Conservation (phyloP, 352 stramenopile genomes). For the Phytophthora macrochlamydospora region DNA sequence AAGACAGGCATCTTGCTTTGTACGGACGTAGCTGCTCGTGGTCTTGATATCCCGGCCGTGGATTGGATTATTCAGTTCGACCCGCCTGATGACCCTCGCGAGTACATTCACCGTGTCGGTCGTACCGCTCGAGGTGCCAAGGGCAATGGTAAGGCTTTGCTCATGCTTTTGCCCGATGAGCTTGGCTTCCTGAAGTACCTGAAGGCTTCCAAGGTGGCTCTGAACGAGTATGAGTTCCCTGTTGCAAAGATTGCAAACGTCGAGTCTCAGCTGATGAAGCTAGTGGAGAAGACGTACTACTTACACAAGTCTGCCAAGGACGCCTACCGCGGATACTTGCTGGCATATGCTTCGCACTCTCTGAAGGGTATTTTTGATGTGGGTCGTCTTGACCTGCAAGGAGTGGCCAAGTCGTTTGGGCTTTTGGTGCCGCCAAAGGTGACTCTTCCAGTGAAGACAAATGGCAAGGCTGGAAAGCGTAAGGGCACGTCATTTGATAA, state of each 20-base stretch:
- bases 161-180: slow-evolving; percentile 98
- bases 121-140: slow-evolving; percentile 88
- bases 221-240: slow-evolving; percentile 99
- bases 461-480: slow-evolving; percentile 76
- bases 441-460: slow-evolving; percentile 93
- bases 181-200: slow-evolving; percentile 98
- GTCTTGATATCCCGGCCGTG: slow-evolving; percentile 97
- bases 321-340: slow-evolving; percentile 97
- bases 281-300: slow-evolving; percentile 99
- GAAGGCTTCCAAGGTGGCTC: slow-evolving; percentile 96
- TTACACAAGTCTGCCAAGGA: slow-evolving; percentile 97
- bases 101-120: slow-evolving; percentile 97
- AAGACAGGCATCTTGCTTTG: slow-evolving; percentile 97
- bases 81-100: slow-evolving; percentile 97
- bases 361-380: slow-evolving; percentile 99
- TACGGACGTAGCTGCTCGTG: slow-evolving; percentile 98
- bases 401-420: slow-evolving; percentile 97
- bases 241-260: slow-evolving; percentile 98
- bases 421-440: slow-evolving; percentile 97
- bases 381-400: slow-evolving; percentile 95
- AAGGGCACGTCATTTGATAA: slow-evolving; percentile 69
- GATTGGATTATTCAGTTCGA: slow-evolving; percentile 99
- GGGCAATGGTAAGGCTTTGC: slow-evolving; percentile 93
- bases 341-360: slow-evolving; percentile 98
- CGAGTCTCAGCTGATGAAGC: slow-evolving; percentile 96